These are phyloP conservation scores for Ceratopteris richardii DNA, from an alignment of 75 land plant species.

Conservation along the genomic window DNA sequence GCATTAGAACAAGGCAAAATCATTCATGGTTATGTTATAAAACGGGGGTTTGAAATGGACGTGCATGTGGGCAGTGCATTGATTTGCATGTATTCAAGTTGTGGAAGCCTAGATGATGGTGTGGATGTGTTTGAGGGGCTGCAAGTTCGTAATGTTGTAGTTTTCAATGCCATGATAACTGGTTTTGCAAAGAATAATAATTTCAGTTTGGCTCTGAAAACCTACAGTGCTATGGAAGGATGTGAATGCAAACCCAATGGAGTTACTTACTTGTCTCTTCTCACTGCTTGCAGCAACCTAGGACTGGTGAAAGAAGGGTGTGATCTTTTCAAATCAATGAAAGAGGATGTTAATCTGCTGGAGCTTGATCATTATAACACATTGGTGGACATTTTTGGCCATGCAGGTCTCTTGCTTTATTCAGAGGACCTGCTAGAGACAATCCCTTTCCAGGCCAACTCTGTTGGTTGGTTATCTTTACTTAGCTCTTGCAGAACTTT, in stretches of 20 bases:
- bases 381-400: conserved; percentile 24
- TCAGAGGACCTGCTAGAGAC: background rate
- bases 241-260: conserved; percentile 23
- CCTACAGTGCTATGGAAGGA: conserved; percentile 12
- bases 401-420: background rate
- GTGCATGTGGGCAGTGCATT: conserved; percentile 23
- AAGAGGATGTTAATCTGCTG: conserved; percentile 13
- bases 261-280: conserved; percentile 24
- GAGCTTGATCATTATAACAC: conserved; percentile 22
- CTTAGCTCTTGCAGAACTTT: conserved; percentile 3
- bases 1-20: background rate
- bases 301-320: conserved; percentile 31
- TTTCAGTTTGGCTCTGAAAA: conserved; percentile 14
- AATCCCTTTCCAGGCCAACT: conserved; percentile 11
- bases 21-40: conserved; percentile 3
- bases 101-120: conserved; percentile 21
- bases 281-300: conserved; percentile 27
- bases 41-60: conserved; percentile 17
- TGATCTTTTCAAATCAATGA: conserved; percentile 23
- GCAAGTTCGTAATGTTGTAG: conserved; percentile 11
- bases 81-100: conserved; percentile 29
- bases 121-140: conserved; percentile 14
- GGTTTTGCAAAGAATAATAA: conserved; percentile 32
- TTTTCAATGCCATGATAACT: conserved; percentile 25
- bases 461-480: conserved; percentile 7